These are phyloP conservation scores for Wickerhamiella pararugosa DNA, from an alignment of 1,139 yeast species.

Conservation along the genomic window DNA sequence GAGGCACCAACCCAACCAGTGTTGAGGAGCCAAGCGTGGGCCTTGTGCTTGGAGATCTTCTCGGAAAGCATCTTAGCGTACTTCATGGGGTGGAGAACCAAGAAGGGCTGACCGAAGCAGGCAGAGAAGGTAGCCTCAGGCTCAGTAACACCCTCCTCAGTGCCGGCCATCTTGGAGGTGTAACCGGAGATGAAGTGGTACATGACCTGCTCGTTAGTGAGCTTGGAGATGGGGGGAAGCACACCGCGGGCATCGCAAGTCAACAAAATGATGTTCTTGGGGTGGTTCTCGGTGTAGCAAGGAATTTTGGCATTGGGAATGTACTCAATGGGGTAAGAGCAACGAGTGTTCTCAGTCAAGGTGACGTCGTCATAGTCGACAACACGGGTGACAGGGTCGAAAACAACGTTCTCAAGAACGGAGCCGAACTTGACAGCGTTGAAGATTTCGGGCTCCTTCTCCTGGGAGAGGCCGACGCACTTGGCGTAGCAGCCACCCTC, in stretches of 20 bases:
- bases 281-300: slow-evolving; percentile 79
- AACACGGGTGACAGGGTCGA: slow-evolving; percentile 60
- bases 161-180: slow-evolving; percentile 99
- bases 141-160: slow-evolving; percentile 97
- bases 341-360: slow-evolving; percentile 93
- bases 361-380: slow-evolving; percentile 76
- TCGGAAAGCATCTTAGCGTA: slow-evolving; percentile 94
- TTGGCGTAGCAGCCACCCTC: slow-evolving; percentile 99
- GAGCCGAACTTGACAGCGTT: slow-evolving; percentile 91
- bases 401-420: slow-evolving; percentile 84
- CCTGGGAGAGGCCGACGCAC: slow-evolving; percentile 78
- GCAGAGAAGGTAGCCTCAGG: slow-evolving; percentile 98
- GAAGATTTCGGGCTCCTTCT: slow-evolving; percentile 96
- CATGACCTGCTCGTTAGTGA: slow-evolving; percentile 93
- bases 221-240: slow-evolving; percentile 89
- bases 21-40: slow-evolving; percentile 92
- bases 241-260: slow-evolving; percentile 99
- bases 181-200: slow-evolving; percentile 97
- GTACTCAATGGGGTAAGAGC: slow-evolving; percentile 96
- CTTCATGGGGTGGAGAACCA: slow-evolving; percentile 95
- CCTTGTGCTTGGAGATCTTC: slow-evolving; percentile 77
- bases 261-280: slow-evolving; percentile 78
- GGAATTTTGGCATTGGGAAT: slow-evolving; percentile 96
- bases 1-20: slow-evolving; percentile 99
- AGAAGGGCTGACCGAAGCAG: slow-evolving; percentile 98